These are phyloP conservation scores for Pichia heedii DNA, from an alignment of 805 yeast genomes.

Conservation along the genomic window DNA sequence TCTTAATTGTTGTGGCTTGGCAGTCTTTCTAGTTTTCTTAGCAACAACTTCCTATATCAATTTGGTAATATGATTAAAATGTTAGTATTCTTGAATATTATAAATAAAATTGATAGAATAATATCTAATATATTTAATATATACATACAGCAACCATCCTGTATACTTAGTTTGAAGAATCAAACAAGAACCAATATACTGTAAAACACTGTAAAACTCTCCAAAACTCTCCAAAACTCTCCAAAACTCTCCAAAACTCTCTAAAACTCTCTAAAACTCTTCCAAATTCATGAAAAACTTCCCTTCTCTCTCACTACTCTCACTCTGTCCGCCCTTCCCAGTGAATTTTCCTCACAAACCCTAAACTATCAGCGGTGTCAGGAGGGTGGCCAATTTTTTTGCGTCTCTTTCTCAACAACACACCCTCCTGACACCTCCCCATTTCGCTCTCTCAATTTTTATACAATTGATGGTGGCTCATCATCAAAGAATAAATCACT, in stretches of 20 bases:
- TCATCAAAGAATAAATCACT: slow-evolving; percentile 37
- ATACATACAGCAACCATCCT: slow-evolving; percentile 27
- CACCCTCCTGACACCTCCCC: slow-evolving; percentile 6
- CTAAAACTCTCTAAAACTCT: neutral
- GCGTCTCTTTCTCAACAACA: slow-evolving; percentile 3
- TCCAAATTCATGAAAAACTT: neutral
- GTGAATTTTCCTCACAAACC: neutral
- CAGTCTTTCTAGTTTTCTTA: slow-evolving; percentile 81
- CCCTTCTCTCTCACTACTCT: neutral
- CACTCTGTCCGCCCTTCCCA: neutral
- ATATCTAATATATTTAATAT: neutral
- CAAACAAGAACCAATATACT: neutral
- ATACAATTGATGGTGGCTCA: neutral
- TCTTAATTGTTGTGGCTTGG: slow-evolving; percentile 91
- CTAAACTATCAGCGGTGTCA: neutral
- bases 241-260: too few relatives aligned
- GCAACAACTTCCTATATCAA: slow-evolving; percentile 66
- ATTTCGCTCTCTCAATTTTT: neutral
- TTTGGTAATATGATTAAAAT: neutral
- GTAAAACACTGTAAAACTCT: neutral
- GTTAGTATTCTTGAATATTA: slow-evolving; percentile 4
- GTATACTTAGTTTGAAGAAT: slow-evolving; percentile 7
- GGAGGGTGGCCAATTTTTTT: neutral
- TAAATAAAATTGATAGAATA: neutral
- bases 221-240: neutral